Evolutionary conservation across 352 stramenopile genomes (phyloP).

Genomic region (Discostella stelligera): DNA sequence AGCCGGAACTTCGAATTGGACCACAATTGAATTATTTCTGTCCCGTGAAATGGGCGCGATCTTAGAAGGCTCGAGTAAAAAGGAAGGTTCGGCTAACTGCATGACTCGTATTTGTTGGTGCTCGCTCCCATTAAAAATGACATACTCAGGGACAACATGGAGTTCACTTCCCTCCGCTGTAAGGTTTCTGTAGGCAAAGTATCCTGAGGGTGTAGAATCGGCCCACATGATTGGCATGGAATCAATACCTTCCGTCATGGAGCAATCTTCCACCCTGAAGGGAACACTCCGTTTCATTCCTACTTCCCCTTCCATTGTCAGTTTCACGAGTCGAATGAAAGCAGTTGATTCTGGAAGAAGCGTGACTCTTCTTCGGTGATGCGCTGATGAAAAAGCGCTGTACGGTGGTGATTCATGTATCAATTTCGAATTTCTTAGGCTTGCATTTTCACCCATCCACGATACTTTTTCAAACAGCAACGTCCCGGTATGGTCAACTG

Average conservation of each 20-base stretch:
- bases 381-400: slow-evolving; percentile 68
- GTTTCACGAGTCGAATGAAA: slow-evolving; percentile 67
- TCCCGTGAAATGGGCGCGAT: slow-evolving; percentile 58
- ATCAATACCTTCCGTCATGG: slow-evolving; percentile 75
- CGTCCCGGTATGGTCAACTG: slow-evolving; percentile 80
- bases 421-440: slow-evolving; percentile 17
- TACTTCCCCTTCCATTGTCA: slow-evolving; percentile 78
- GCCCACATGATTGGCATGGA: slow-evolving; percentile 75
- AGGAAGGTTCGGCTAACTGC: slow-evolving; percentile 50
- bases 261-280: slow-evolving; percentile 76
- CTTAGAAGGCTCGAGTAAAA: slow-evolving; percentile 52
- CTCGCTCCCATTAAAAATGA: slow-evolving; percentile 81
- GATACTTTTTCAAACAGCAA: slow-evolving; percentile 78
- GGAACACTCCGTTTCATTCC: slow-evolving; percentile 66
- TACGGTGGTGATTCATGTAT: slow-evolving; percentile 54
- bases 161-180: slow-evolving; percentile 75
- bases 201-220: slow-evolving; percentile 63
- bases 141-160: slow-evolving; percentile 82
- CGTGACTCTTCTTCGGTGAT: slow-evolving; percentile 64
- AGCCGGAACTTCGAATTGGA: slow-evolving; percentile 59
- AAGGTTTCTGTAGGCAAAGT: slow-evolving; percentile 78
- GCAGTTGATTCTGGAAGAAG: slow-evolving; percentile 63
- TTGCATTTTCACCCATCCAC: slow-evolving; percentile 18
- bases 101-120: slow-evolving; percentile 65
- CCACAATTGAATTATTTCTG: slow-evolving; percentile 62